Evolutionary conservation across 306 rosid species (phyloP), one percentile per base, ranked within the genome.

Genomic region (Lablab purpureus): DNA sequence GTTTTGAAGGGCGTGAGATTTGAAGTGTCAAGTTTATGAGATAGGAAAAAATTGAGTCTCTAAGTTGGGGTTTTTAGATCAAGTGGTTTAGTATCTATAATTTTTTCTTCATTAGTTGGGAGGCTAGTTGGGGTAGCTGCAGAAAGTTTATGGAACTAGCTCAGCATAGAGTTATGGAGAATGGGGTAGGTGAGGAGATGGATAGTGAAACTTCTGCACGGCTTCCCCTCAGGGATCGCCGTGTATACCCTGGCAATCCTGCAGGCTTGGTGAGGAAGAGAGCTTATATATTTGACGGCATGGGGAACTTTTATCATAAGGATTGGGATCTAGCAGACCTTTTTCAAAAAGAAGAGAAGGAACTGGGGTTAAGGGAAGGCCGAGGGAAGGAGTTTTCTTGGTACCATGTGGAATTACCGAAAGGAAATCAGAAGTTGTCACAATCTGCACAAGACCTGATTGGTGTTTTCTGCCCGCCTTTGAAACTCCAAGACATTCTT

Each of bases 371-470:
- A 22, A 58, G 71, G 14, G 96, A 91, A 71, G 96, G 94, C 4
- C 78, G 84, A 47, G 92, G 78, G 59, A 88, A 87, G 17, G 97
- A 93, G 84, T 95, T 95, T 74, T 91, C 96, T 81, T 95, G 99
- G 99, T 93, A 95, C 85, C 99, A 95, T 80, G 98, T 90, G n/a
- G 98, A 95, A 66, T 92, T 95, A 67, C 97, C 99, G 2, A 95
- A 90, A 77, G 96, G 87, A 69, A 89, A 90, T 83, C 91, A 89
- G 30, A 93, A 86, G 67, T 82, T 93, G 51, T 82, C 91, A n/a
- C 94, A 93, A 76, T 93, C 94, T 84, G 96, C 98, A 18, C 94
- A 93, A 67, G 86, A 90, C 56, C 87, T 95, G 73, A 95, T 95
- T 45, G 89, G 89, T 45, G 92, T 87, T 83, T 90, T 95, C 54